Evolutionary conservation across 169 alveolate species (phyloP), one percentile per base, ranked within the genome.

Genomic region (Plasmodium blacklocki): DNA sequence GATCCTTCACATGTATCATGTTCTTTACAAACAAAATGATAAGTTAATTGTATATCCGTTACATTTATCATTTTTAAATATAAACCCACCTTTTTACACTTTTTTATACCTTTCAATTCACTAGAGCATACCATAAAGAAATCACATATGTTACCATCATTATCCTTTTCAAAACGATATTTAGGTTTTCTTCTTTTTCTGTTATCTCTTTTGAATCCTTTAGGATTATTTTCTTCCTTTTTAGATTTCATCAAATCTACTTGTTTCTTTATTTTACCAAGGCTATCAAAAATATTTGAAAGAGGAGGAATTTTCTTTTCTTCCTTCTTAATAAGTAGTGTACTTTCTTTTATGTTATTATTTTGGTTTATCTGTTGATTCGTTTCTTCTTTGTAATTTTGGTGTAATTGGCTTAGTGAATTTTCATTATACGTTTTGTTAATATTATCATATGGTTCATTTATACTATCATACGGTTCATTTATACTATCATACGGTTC

Each of bases 141-240:
- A 19, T 49, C 88, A 43, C 15, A 68, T 47, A 68, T 21, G 3
- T 29, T 29, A 45, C 76, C 76, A 47, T 19, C 12, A 21, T 68
- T 47, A 47, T 68, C 47, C 49, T 47, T 68, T 47, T 68, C 76
- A 47, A 68, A 68, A n/a, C 63, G 19, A 68, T 68, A 68, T 68
- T 62, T 47, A 15, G 43, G 1, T 59, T 47, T 47, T 58, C 73
- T n/a, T 60, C 15, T 26, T 15, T 59, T 43, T 32, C 56, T 59
- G 6, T n/a, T 39, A n/a, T 45, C 70, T 32, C 5, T 56, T 54
- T 52, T 54, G 21, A 4, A 15, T 12, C 9, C 5, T 18, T 62
- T n/a, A 21, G 47, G 12, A 9, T 73, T 18, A 54, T 73, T 18
- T 43, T 49, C 45, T 70, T 43, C 72, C 6, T 54, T 6, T 26